Percentiles rank a stretch among this genome's conserved stretches.
phyloP scores from a whole-genome alignment of 2,329 filamentous ascomycete genomes.

The Dactylellina parvicollis region DNA sequence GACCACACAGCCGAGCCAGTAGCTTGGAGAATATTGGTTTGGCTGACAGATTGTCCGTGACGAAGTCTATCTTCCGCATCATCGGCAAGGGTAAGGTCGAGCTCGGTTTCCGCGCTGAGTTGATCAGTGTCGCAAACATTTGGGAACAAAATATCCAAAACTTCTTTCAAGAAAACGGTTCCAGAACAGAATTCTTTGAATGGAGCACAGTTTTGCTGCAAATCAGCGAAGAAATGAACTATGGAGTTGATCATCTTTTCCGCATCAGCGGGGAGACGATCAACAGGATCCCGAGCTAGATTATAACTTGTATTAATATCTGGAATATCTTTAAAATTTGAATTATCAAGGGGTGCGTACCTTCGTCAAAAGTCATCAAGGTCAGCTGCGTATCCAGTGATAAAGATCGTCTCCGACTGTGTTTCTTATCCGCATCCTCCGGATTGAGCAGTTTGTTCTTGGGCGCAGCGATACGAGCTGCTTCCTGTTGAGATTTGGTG shows the following conservation, averaged over 20 bases:
- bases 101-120: conserved; percentile 82
- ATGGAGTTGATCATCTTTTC: conserved; percentile 77
- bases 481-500: conserved; percentile 70
- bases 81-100: conserved; percentile 80
- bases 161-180: conserved; percentile 81
- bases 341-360: conserved; percentile 44
- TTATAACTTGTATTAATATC: not conserved
- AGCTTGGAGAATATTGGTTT: conserved; percentile 60
- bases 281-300: conserved; percentile 39
- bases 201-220: conserved; percentile 77
- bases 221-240: conserved; percentile 79
- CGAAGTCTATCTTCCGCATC: conserved; percentile 75
- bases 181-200: conserved; percentile 84
- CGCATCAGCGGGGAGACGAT: conserved; percentile 64
- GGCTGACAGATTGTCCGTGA: conserved; percentile 65
- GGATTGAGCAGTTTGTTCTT: conserved; percentile 42
- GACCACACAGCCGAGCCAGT: conserved; percentile 52
- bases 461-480: conserved; percentile 28
- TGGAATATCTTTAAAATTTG: not conserved
- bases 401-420: conserved; percentile 54
- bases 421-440: conserved; percentile 48
- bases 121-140: conserved; percentile 86
- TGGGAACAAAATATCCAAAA: conserved; percentile 84
- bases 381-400: conserved; percentile 56
- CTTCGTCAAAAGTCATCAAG: conserved; percentile 49